Evolutionary conservation across 1,284 basidiomycete species (phyloP).

Genomic region (Melampsora larici-populina): DNA sequence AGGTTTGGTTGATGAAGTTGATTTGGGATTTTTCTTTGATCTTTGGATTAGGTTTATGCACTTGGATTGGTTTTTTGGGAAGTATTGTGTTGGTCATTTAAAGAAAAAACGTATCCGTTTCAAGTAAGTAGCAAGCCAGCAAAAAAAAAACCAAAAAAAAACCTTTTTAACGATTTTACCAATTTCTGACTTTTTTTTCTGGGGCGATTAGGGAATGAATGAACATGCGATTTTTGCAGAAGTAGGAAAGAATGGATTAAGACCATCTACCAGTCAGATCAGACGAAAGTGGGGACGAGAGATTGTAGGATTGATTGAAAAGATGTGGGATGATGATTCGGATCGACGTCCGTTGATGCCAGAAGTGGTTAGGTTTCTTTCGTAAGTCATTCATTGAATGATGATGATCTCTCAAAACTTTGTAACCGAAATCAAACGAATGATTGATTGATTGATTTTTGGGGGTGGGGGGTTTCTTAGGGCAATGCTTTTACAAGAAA

Average conservation of each 20-base stretch:
- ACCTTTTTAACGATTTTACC: not conserved
- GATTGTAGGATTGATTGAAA: constrained; percentile 82
- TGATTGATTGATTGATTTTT: too few relatives aligned
- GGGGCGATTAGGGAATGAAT: constrained; percentile 43
- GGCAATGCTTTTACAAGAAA: constrained; percentile 40
- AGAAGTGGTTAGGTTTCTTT: constrained; percentile 66
- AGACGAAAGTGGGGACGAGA: constrained; percentile 87
- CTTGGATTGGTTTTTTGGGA: constrained; percentile 98
- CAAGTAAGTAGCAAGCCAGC: constrained; percentile 58
- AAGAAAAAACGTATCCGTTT: constrained; percentile 92
- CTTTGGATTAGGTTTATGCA: constrained; percentile 67
- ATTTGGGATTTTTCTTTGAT: not conserved
- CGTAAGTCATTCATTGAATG: too few relatives aligned
- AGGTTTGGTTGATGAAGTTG: not conserved
- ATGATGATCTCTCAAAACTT: too few relatives aligned
- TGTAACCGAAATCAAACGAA: too few relatives aligned
- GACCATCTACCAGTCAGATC: constrained; percentile 71
- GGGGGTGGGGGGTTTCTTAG: not conserved
- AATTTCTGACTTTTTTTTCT: too few relatives aligned
- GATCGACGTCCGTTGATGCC: constrained; percentile 84
- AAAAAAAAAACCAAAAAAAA: not conserved
- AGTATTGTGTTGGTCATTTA: constrained; percentile 84
- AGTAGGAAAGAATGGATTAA: constrained; percentile 75
- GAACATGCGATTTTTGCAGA: constrained; percentile 89
- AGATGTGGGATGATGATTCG: constrained; percentile 93